Base-by-base conservation (phyloP, 352 stramenopile genomes). In the Pythium dissimile region DNA sequence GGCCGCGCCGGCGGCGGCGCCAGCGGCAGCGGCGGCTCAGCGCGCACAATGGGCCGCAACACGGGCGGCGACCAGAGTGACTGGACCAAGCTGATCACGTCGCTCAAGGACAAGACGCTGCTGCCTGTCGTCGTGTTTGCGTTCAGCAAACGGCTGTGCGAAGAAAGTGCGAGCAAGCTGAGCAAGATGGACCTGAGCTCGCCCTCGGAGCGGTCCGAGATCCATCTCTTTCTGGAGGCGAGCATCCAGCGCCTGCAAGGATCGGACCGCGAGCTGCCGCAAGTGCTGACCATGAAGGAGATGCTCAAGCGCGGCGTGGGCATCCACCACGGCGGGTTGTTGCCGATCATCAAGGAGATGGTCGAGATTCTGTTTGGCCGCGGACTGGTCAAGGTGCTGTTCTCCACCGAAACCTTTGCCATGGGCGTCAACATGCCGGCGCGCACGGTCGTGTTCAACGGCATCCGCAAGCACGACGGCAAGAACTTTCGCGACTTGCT, bases 391-490 rank as follows among this genome's bases (percentile, higher is more conserved):
- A 99, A 99, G 66, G 85, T 97, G 46, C 73, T 99, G 1, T 99
- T 99, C 66, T 97, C 97, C 4, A 99, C 97, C 2, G 97, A 99
- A 66, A 99, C 97, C 3, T 99, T 99, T 73, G 97, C 97, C 2
- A 98, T 98, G 87, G 97, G 97, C 62, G 94, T 99, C 4, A 99
- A 99, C 68, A 99, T 99, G 97, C 97, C 97, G 20, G 97, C 97
- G 8, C 81, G 94, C 24, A 94, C 83, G 2, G 97, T 99, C 13
- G 92, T 99, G 1, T 99, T 99, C 75, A 98, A 98, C 55, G 89
- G 86, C 13, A 95, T 98, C 45, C 80, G 93, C 26, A 99, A 99
- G 78, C 96, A 99, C 66, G 97, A 99, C 70, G 97, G 97, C 20
- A 91, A 91, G 50, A 84, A 79, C 46, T 97, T 97, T 52, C 87